Evolutionary conservation across 129 eudicot genomes (phyloP), one percentile per base, ranked within the genome.

Genomic region (Centella asiatica): DNA sequence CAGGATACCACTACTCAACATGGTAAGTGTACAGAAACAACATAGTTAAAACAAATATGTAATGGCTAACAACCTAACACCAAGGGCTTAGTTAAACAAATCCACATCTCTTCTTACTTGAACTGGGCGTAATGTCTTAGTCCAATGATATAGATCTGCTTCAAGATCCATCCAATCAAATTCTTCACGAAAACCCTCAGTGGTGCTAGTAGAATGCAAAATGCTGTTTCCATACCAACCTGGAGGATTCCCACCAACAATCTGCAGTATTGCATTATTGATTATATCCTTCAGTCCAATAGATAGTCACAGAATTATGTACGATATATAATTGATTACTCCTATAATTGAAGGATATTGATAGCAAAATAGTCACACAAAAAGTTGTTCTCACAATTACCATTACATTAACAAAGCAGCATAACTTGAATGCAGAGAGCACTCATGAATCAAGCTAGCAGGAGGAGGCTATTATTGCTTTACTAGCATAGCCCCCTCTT

Each of bases 1-100:
- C 98, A 51, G 98, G 98, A 77, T 87, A 92, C 98, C 98, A 92
- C 98, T 90, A 62, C 70, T 5, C 22, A 70, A 56, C 29, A 53
- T 15, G 13, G 24, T 44, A 51, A 58, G 62, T 28, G 20, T 29
- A 68, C 29, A 39, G 18, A 20, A 64, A 19, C 22, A 63, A 32
- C n/a, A 57, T 64, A 25, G 56, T 68, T 20, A 66, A 69, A 64
- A 17, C 44, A 32, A 58, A 52, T 11, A 17, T 4, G 4, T 32
- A 56, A 9, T 53, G 13, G 14, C 36, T 28, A 27, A 14, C 36
- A 75, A 51, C 28, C 44, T 36, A 31, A 18, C 32, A 44, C 15
- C 20, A n/a, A 55, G 62, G 60, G 51, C 54, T 46, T 29, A 3
- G 2, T 34, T 28, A 36, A 29, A 51, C 39, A 58, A 50, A 57